Percentiles rank a stretch among this genome's conserved stretches.
Evolutionary conservation across 345 rosid species (phyloP).

Genomic region (Orychophragmus violaceus): DNA sequence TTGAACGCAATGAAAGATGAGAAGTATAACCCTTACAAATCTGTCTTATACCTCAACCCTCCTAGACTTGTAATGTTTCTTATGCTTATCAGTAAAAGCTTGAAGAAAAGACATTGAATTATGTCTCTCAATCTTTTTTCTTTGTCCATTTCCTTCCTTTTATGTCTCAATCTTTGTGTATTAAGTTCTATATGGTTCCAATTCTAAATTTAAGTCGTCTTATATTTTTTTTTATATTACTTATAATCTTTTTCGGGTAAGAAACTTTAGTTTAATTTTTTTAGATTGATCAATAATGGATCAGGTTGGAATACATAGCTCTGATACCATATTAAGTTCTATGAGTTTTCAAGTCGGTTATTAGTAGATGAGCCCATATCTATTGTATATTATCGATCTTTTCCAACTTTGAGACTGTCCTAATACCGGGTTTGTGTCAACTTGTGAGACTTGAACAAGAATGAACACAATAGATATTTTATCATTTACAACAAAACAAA

Average conservation of each 20-base stretch:
- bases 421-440: too few species aligned
- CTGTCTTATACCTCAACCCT: neutral
- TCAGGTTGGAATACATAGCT: too few species aligned
- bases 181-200: neutral
- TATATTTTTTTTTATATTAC: too few species aligned
- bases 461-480: neutral
- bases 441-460: neutral
- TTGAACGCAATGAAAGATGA: neutral
- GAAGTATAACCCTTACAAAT: neutral
- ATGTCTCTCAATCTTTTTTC: neutral
- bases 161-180: neutral
- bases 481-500: constrained; percentile 22
- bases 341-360: too few species aligned
- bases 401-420: too few species aligned
- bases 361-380: too few species aligned
- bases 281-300: too few species aligned
- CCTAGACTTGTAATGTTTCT: neutral
- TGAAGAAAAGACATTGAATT: neutral
- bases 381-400: too few species aligned
- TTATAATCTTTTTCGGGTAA: too few species aligned
- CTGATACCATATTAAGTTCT: too few species aligned
- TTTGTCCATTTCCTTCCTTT: neutral
- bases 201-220: too few species aligned
- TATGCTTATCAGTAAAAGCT: neutral
- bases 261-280: too few species aligned